phyloP scores from a whole-genome alignment of 345 rosid genomes.

The Rhodomyrtus tomentosa region DNA sequence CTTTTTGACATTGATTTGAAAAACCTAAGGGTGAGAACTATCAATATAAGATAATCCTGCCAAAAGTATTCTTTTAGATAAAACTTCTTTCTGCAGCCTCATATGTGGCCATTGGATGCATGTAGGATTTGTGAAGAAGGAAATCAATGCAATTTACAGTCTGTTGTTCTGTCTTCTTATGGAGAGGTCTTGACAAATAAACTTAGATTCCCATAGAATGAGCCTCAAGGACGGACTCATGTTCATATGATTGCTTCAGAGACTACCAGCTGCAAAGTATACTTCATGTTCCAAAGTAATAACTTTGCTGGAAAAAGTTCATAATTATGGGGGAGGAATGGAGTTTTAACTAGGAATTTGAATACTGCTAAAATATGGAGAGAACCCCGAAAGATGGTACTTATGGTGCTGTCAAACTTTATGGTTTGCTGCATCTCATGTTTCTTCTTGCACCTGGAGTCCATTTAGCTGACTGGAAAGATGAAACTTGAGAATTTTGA shows the following conservation, averaged over 20 bases:
- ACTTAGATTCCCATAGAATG: background rate
- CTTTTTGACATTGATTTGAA: constrained; percentile 96
- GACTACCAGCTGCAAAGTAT: background rate
- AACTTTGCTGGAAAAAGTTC: background rate
- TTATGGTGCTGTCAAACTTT: background rate
- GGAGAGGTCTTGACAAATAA: background rate
- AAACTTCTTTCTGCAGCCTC: background rate
- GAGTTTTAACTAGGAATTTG: background rate
- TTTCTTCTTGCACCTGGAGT: background rate
- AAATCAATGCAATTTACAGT: background rate
- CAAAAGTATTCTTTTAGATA: background rate
- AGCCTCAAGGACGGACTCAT: background rate
- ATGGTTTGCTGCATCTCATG: background rate
- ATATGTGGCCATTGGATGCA: background rate
- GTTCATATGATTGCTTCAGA: background rate
- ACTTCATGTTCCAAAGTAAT: background rate
- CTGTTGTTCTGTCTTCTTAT: background rate
- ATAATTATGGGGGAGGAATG: background rate
- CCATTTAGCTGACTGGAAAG: background rate
- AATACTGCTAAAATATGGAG: background rate
- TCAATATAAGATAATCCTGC: background rate
- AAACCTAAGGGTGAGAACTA: constrained; percentile 63
- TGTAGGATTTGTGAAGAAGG: background rate
- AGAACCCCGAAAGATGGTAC: background rate
- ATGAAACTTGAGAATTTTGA: background rate